Base-by-base conservation (phyloP, 208 protist species). In the Strigomonas galati region DNA sequence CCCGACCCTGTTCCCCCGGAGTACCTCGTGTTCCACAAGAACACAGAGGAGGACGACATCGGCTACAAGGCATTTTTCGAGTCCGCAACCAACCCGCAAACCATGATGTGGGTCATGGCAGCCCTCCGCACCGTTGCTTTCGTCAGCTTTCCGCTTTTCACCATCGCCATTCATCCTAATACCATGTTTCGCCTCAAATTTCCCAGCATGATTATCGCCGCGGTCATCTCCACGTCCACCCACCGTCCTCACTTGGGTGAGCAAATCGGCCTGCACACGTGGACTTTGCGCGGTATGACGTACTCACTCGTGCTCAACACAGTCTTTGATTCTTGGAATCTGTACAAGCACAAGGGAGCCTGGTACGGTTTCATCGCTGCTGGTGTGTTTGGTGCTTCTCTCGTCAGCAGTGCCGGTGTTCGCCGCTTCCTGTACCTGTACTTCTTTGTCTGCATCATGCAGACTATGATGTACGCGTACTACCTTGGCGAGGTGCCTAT, bases 371-470 rank as follows among this genome's bases (percentile, higher is more conserved):
- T 79, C 21, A 59, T 78, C 43, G 63, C 67, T 3, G 54, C 62
- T 1, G 60, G 60, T 28, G 59, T 79, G 27, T 79, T 75, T 31
- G 19, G 63, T 0, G 69, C 62, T 15, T 21, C 56, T 19, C 61
- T 79, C 19, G 37, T 61, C 65, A 71, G 56, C 49, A 58, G 74
- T 49, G 64, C 55, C 21, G 58, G 48, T n/a, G 71, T 79, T 57
- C 68, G 74, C 30, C 62, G 69, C 35, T 79, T 79, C 65, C 61
- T 79, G 51, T 71, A 70, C 32, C 43, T 79, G 32, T 74, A 79
- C 60, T 64, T 75, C 27, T 79, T 75, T 62, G 62, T 79, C 24
- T 74, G 67, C 52, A 68, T 79, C 49, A 75, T 79, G 74, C 63
- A 75, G 62, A 58, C 70, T 1, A 62, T 62, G 32, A 73, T 71